These are phyloP conservation scores for Syncephalastrum racemosum DNA, from an alignment of 371 early-diverging fungal species.

Conservation along the genomic window DNA sequence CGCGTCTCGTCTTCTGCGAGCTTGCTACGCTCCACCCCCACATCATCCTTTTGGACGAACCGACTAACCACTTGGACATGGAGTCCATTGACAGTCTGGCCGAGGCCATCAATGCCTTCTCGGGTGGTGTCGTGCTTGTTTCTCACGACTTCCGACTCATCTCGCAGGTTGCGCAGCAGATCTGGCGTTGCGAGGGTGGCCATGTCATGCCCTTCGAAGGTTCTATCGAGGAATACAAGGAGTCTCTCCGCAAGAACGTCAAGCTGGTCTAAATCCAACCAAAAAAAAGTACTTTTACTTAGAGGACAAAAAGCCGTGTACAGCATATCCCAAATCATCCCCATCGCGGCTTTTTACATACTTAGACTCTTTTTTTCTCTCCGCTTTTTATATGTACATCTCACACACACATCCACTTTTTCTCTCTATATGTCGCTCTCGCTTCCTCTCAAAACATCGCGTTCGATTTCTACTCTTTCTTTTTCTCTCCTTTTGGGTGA, in stretches of 20 bases:
- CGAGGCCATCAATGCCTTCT: constrained; percentile 92
- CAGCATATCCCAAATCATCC: too few species aligned
- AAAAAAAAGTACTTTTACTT: constrained; percentile 3
- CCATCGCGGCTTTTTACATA: too few species aligned
- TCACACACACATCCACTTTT: constrained; percentile 1
- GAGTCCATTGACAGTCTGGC: constrained; percentile 97
- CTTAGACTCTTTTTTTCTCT: too few species aligned
- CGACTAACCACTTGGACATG: constrained; percentile 93
- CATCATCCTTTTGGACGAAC: constrained; percentile 98
- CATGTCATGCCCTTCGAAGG: constrained; percentile 77
- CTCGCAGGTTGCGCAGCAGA: constrained; percentile 92
- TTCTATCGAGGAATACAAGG: constrained; percentile 89
- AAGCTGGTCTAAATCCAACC: constrained; percentile 47
- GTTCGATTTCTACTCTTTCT: too few species aligned
- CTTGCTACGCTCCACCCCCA: constrained; percentile 89
- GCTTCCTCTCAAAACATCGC: not conserved
- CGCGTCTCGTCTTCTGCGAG: constrained; percentile 95
- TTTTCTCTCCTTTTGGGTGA: constrained; percentile 23
- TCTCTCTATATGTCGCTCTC: not conserved
- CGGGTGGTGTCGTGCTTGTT: constrained; percentile 98
- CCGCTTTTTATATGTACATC: constrained; percentile 8
- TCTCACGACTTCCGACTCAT: constrained; percentile 99
- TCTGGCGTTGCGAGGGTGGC: constrained; percentile 94
- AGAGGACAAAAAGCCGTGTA: not conserved
- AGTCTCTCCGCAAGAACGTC: constrained; percentile 75